Evolutionary conservation across 2,329 filamentous ascomycete genomes (phyloP), one percentile per base, ranked within the genome.

Genomic region (Pseudocercospora pini-densiflorae): DNA sequence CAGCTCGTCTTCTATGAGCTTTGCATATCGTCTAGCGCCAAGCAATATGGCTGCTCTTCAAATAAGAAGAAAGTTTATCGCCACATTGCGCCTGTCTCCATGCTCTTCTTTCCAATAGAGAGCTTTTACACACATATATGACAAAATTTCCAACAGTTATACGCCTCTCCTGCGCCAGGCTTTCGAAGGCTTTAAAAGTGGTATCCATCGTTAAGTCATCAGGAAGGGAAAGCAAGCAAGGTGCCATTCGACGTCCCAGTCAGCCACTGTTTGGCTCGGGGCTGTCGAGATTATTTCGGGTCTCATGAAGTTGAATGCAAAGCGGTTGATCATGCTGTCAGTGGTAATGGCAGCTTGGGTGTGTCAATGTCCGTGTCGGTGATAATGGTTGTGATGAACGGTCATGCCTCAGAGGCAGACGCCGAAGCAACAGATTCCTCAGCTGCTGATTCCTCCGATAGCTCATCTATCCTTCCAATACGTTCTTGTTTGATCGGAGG

Each of bases 171-270:
- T 64, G 57, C 65, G 61, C 65, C 61, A 59, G 58, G 61, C 54
- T 61, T 14, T 47, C 24, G 36, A 49, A 59, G 51, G 40, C 61
- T 63, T 49, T 49, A 57, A 66, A 40, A 63, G 53, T 62, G 59
- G 59, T 62, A 54, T 62, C 40, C 54, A 40, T 63, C 60, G 55
- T 66, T 70, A 63, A 70, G 59, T 74, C 73, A 68, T 74, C 27
- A 71, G 61, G 62, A 53, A 61, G 54, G 36, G 51, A 51, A 54
- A 60, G 43, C 43, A 67, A 31, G n/a, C n/a, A 51, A 58, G 55
- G n/a, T 49, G 51, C 19, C 21, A 21, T 53, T 23, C 23, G 21
- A 23, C 47, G 23, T 43, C 40, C 47, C 47, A 51, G 21, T 24
- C 47, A 24, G 47, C 21, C 21, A 51, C 47, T 51, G 47, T 51